Base-by-base conservation (phyloP, 2,329 filamentous ascomycete species). In the Camptophora hylomeconis region DNA sequence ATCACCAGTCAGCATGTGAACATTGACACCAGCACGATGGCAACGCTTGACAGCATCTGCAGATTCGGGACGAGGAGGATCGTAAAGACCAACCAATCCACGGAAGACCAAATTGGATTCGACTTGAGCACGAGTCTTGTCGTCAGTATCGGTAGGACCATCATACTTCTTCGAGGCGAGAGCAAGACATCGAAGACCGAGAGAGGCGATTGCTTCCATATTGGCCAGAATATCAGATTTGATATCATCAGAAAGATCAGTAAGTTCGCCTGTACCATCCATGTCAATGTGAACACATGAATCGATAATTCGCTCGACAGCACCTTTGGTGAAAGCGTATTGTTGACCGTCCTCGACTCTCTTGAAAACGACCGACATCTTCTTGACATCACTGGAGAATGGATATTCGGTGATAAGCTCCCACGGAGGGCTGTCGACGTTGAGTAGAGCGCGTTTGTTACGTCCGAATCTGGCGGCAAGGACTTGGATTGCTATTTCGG, bases 1-100 rank as follows among this genome's bases (percentile, higher is more conserved):
- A 45, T 89, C 81, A 33, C 81, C 81, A 13, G 81, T 89, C 17
- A 87, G 65, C 80, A 87, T 86, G 56, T 84, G 79, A 5, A 86
- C 80, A 38, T 67, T 69, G 49, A 86, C 83, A 27, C 80, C 80
- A 15, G 80, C 80, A 24, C 65, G 65, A 31, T 77, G 70, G 45
- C 78, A 83, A 46, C 77, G 68, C 13, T 61, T 61, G 33, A 86
- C 80, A 5, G 80, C 75, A 1, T 63, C 67, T 13, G 75, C 79
- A 1, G 83, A 84, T 56, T 92, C 83, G 2, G 73, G 70, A 2
- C 83, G 80, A 31, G 82, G 83, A 3, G 83, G 83, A 42, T 92
- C 83, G 48, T 89, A 87, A 38, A 92, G 77, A 32, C 82, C 83
- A 26, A 80, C 75, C 7, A 93, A 66, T n/a, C 84, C 86, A 9